These are phyloP conservation scores for Aspergillus caelatus DNA, from an alignment of 2,329 filamentous ascomycete genomes.

Conservation along the genomic window DNA sequence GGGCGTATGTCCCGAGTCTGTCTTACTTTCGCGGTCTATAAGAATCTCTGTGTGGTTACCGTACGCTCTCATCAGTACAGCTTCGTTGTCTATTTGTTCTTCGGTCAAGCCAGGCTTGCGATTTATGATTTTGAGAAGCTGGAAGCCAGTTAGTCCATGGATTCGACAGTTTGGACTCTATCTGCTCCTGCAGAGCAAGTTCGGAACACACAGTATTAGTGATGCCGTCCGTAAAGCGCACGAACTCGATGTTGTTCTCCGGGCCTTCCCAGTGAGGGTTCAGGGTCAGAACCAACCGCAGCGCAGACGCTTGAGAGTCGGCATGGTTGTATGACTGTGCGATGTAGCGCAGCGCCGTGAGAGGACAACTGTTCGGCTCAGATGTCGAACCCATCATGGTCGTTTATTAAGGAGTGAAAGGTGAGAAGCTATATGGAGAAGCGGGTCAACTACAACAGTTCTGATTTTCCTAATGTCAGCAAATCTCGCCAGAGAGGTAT, in stretches of 20 bases:
- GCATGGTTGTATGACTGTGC: conserved; percentile 76
- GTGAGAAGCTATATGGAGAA: not conserved
- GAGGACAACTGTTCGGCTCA: conserved; percentile 6
- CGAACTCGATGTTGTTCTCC: conserved; percentile 76
- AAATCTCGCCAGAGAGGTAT: not conserved
- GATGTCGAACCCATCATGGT: conserved; percentile 31
- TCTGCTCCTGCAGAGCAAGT: not conserved
- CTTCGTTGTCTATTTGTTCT: conserved; percentile 78
- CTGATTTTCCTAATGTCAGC: not conserved
- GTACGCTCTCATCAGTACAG: conserved; percentile 88
- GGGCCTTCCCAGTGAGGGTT: conserved; percentile 79
- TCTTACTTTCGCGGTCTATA: conserved; percentile 90
- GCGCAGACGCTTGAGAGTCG: conserved; percentile 77
- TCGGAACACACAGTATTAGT: conserved; percentile 75
- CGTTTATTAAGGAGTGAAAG: not conserved
- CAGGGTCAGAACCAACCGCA: conserved; percentile 75
- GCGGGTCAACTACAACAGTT: not conserved
- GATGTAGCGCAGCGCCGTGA: conserved; percentile 56
- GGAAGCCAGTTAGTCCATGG: conserved; percentile 25
- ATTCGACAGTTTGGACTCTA: not conserved
- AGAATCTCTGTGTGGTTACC: conserved; percentile 91
- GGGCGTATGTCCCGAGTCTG: conserved; percentile 14
- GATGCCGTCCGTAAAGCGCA: conserved; percentile 95
- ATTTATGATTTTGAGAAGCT: conserved; percentile 56
- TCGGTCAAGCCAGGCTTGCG: conserved; percentile 66